Evolutionary conservation across 805 yeast species (phyloP).

Genomic region (Clavispora santaluciae): DNA sequence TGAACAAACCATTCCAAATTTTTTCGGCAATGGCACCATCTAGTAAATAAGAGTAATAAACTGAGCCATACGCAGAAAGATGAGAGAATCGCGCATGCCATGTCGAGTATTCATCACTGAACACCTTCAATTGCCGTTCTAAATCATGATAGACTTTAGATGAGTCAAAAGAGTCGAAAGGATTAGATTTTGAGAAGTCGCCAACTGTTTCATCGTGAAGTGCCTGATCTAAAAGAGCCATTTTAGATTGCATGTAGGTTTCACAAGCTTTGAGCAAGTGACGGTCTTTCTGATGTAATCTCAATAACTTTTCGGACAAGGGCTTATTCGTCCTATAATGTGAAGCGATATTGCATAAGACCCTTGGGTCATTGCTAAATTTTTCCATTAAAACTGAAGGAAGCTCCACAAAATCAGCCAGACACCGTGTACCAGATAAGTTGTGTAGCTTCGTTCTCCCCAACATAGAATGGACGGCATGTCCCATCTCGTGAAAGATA

Average conservation of each 20-base stretch:
- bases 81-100: slow-evolving; percentile 97
- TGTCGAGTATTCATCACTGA: slow-evolving; percentile 64
- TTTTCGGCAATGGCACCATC: slow-evolving; percentile 90
- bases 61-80: slow-evolving; percentile 87
- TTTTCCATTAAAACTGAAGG: slow-evolving; percentile 97
- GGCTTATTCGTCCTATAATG: slow-evolving; percentile 66
- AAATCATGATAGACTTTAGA: slow-evolving; percentile 60
- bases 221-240: slow-evolving; percentile 84
- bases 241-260: slow-evolving; percentile 77
- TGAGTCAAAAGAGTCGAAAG: slow-evolving; percentile 35
- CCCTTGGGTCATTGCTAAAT: slow-evolving; percentile 79
- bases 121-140: slow-evolving; percentile 55
- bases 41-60: slow-evolving; percentile 84
- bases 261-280: slow-evolving; percentile 62
- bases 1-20: slow-evolving; percentile 74
- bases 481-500: slow-evolving; percentile 97
- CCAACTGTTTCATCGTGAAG: slow-evolving; percentile 49
- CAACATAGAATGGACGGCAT: slow-evolving; percentile 96
- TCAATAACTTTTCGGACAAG: slow-evolving; percentile 47
- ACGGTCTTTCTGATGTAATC: slow-evolving; percentile 47
- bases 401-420: slow-evolving; percentile 92
- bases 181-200: slow-evolving; percentile 22
- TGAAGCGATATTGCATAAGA: slow-evolving; percentile 64
- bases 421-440: slow-evolving; percentile 91
- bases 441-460: slow-evolving; percentile 89